Evolutionary conservation across 805 yeast genomes (phyloP).

Genomic region (Candida stauntonica): DNA sequence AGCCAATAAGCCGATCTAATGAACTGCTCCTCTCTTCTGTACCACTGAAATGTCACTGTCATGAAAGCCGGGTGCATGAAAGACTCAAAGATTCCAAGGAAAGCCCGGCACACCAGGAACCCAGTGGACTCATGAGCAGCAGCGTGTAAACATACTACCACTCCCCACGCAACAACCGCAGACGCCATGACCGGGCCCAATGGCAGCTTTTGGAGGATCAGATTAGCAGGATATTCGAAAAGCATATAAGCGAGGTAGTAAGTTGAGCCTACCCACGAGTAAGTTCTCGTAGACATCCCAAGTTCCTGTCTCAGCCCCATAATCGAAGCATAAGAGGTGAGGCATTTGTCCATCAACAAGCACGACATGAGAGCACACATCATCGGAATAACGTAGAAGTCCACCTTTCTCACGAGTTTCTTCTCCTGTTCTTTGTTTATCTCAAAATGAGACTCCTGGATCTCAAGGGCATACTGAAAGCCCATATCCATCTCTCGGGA

Average conservation of each 20-base stretch:
- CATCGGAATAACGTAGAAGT: slow-evolving; percentile 7
- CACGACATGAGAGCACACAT: slow-evolving; percentile 10
- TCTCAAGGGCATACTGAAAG: background rate
- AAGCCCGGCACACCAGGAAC: slow-evolving; percentile 40
- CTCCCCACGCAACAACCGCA: slow-evolving; percentile 57
- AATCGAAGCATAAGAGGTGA: slow-evolving; percentile 39
- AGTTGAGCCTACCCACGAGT: slow-evolving; percentile 52
- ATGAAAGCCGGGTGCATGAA: slow-evolving; percentile 53
- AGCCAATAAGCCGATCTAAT: slow-evolving; percentile 40
- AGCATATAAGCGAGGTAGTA: slow-evolving; percentile 60
- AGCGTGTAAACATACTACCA: slow-evolving; percentile 45
- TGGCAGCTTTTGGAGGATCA: slow-evolving; percentile 49
- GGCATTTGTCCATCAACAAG: slow-evolving; percentile 12
- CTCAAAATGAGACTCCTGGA: background rate
- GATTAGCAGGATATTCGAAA: slow-evolving; percentile 47
- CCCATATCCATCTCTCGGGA: slow-evolving; percentile 2
- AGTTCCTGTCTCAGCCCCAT: slow-evolving; percentile 44
- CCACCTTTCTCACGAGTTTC: slow-evolving; percentile 10
- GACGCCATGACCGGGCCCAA: slow-evolving; percentile 45
- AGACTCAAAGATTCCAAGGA: slow-evolving; percentile 49
- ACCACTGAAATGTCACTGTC: slow-evolving; percentile 53
- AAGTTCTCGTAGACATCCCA: slow-evolving; percentile 40
- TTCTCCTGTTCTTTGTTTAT: slow-evolving; percentile 3
- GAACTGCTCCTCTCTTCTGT: slow-evolving; percentile 42
- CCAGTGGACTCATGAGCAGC: slow-evolving; percentile 32